phyloP scores from a whole-genome alignment of 768 basidiomycete genomes.

The Mycena maculata region DNA sequence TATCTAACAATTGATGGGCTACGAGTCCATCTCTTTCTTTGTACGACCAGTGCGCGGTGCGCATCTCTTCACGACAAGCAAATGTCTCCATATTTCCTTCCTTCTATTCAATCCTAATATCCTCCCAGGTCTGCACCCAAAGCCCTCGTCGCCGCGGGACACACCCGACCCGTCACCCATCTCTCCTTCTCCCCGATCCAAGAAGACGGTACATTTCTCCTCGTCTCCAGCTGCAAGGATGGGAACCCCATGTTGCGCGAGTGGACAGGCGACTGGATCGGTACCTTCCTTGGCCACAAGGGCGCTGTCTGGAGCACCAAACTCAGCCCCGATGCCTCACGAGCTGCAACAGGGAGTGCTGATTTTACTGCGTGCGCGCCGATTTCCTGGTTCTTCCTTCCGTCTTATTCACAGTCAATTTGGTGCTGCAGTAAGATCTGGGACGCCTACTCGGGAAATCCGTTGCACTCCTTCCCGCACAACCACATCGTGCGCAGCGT shows the following conservation, averaged over 20 bases:
- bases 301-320: conserved; percentile 98
- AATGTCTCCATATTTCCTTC: too few relatives aligned
- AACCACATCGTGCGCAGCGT: conserved; percentile 98
- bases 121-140: conserved; percentile 70
- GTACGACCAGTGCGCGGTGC: conserved; percentile 26
- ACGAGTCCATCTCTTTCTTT: neutral
- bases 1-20: neutral
- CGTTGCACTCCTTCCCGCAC: conserved; percentile 95
- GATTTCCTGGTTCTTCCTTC: too few relatives aligned
- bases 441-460: conserved; percentile 92
- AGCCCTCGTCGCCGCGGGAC: conserved; percentile 86
- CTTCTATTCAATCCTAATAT: too few relatives aligned
- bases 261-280: conserved; percentile 99
- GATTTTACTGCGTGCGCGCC: conserved; percentile 93
- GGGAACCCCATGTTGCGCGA: conserved; percentile 97
- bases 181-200: conserved; percentile 91
- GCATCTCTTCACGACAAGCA: conserved; percentile 25
- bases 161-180: conserved; percentile 91
- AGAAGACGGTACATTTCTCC: conserved; percentile 86
- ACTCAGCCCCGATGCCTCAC: conserved; percentile 85
- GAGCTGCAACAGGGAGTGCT: conserved; percentile 93
- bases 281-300: conserved; percentile 89
- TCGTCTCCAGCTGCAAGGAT: conserved; percentile 98
- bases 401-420: too few relatives aligned
- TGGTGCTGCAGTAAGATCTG: conserved; percentile 95